These are phyloP conservation scores for Quercus phellos DNA, from an alignment of 331 rosid species.

Conservation along the genomic window DNA sequence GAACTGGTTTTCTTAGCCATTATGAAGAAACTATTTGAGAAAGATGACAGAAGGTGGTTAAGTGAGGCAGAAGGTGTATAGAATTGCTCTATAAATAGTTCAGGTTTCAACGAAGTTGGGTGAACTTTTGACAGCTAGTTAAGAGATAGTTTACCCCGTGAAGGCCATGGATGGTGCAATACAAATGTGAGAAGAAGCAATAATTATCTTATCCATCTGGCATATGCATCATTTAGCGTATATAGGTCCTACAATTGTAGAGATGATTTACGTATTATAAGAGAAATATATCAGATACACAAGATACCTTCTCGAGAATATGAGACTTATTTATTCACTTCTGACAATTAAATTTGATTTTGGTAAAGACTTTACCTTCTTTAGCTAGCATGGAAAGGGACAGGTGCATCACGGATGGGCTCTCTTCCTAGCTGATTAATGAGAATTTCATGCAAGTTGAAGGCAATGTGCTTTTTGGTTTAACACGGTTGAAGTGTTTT, in stretches of 20 bases:
- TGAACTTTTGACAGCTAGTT: slow-evolving; percentile 53
- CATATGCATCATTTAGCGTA: too few species aligned
- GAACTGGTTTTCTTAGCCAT: slow-evolving; percentile 32
- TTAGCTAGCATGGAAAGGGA: too few species aligned
- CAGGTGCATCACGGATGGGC: too few species aligned
- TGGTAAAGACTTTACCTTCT: too few species aligned
- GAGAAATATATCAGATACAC: too few species aligned
- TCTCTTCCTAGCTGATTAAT: too few species aligned
- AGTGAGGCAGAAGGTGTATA: slow-evolving; percentile 17
- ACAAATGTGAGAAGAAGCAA: not conserved
- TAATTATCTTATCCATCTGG: too few species aligned
- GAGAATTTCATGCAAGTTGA: slow-evolving; percentile 1
- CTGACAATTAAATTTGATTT: too few species aligned
- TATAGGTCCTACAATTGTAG: too few species aligned
- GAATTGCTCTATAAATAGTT: slow-evolving; percentile 17
- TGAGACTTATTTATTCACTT: too few species aligned
- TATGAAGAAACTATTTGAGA: not conserved
- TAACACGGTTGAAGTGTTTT: slow-evolving; percentile 1
- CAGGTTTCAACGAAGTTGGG: slow-evolving; percentile 10
- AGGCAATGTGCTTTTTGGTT: not conserved
- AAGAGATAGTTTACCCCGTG: slow-evolving; percentile 11
- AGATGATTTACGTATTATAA: too few species aligned
- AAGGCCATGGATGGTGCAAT: slow-evolving; percentile 14
- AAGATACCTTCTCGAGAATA: too few species aligned
- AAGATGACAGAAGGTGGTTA: not conserved